Conservation (phyloP, 768 basidiomycete genomes). For the Amanita rimosa region DNA sequence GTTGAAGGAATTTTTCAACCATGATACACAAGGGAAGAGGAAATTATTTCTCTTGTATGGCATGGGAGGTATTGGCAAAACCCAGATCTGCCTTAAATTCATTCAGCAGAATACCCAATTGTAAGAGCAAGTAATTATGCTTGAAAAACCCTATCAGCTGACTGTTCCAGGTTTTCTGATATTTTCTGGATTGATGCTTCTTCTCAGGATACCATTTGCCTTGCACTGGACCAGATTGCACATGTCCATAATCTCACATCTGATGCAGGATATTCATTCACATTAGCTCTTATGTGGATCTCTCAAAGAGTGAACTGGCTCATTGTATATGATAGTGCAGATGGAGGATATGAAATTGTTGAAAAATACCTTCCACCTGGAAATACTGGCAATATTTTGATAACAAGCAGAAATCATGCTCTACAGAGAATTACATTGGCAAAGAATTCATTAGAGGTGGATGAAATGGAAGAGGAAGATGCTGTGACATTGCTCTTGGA, state of each 20-base stretch:
- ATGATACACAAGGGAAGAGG: not conserved
- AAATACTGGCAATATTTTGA: no score
- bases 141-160: not conserved
- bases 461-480: no score
- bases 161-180: constrained; percentile 8
- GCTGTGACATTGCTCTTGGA: no score
- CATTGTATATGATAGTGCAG: not conserved
- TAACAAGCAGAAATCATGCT: no score
- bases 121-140: not conserved
- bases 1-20: constrained; percentile 8
- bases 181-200: constrained; percentile 16
- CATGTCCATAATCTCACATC: constrained; percentile 1
- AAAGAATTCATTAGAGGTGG: no score
- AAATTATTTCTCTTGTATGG: constrained; percentile 11
- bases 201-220: constrained; percentile 7
- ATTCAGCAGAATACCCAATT: not conserved
- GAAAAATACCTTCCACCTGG: not conserved
- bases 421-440: no score
- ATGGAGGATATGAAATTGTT: no score
- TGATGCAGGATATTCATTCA: not conserved
- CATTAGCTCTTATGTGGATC: constrained; percentile 9
- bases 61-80: constrained; percentile 11
- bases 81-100: constrained; percentile 1
- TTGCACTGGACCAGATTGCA: constrained; percentile 4
- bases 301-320: constrained; percentile 9